Percentiles rank a stretch among this genome's conserved stretches.
phyloP scores from a whole-genome alignment of 345 rosid genomes.

The Raphanus raphanistrum region DNA sequence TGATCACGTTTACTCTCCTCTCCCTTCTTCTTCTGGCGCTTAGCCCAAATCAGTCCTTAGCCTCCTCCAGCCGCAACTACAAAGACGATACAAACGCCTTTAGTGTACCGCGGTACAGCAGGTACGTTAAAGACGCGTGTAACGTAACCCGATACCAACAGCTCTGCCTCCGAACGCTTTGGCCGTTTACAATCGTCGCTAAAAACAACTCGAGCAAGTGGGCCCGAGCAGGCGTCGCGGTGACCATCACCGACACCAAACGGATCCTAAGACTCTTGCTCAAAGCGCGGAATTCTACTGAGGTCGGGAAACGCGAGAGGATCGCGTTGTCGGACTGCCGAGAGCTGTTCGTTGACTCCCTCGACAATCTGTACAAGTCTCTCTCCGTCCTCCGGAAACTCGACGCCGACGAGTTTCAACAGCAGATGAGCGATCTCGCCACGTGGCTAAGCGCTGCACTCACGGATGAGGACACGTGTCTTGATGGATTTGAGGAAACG shows the following conservation, averaged over 20 bases:
- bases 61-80: not conserved
- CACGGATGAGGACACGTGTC: slow-evolving; percentile 69
- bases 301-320: slow-evolving; percentile 29
- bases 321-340: slow-evolving; percentile 69
- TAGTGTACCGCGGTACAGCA: slow-evolving; percentile 16
- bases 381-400: slow-evolving; percentile 57
- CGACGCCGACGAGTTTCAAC: slow-evolving; percentile 39
- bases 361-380: slow-evolving; percentile 62
- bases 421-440: slow-evolving; percentile 60
- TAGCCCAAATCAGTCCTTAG: slow-evolving; percentile 16
- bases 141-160: slow-evolving; percentile 58
- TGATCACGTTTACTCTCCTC: slow-evolving; percentile 23
- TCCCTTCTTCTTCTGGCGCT: slow-evolving; percentile 21
- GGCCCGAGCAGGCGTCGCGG: slow-evolving; percentile 83
- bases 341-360: slow-evolving; percentile 50
- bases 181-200: slow-evolving; percentile 62
- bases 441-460: slow-evolving; percentile 78
- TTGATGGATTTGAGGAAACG: slow-evolving; percentile 62
- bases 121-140: slow-evolving; percentile 67
- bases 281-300: slow-evolving; percentile 30
- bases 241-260: slow-evolving; percentile 64
- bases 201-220: slow-evolving; percentile 62
- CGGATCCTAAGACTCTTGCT: slow-evolving; percentile 19
- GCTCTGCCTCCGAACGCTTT: slow-evolving; percentile 60
- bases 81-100: slow-evolving; percentile 9